A percentile compares a stretch with the other conserved stretches of the same genome.
Evolutionary conservation across 805 yeast genomes (phyloP).

Genomic region (Middelhovenomyces tepae): DNA sequence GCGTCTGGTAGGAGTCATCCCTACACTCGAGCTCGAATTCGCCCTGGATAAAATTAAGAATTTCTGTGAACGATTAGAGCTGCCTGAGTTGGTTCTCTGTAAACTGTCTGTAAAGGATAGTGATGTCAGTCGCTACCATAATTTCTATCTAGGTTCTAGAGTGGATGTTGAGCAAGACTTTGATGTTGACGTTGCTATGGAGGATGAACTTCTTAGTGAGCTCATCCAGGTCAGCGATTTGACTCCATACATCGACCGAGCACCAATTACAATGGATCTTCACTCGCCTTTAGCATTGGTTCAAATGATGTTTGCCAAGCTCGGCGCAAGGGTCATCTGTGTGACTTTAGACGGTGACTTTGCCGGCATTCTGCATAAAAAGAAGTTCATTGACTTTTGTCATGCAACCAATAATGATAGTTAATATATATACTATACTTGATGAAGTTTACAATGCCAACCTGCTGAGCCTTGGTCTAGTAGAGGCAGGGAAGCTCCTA

Average conservation of each 20-base stretch:
- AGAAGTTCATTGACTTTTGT: constrained; percentile 41
- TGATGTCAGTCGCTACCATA: constrained; percentile 16
- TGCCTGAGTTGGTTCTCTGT: constrained; percentile 17
- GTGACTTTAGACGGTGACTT: constrained; percentile 39
- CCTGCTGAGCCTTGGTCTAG: too few relatives aligned
- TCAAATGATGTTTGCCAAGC: constrained; percentile 41
- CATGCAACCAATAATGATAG: too few relatives aligned
- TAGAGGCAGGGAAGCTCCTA: constrained; percentile 90
- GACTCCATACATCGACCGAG: constrained; percentile 34
- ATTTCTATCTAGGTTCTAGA: constrained; percentile 11
- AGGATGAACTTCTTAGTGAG: constrained; percentile 1
- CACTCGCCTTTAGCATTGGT: constrained; percentile 43
- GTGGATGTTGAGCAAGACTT: too few relatives aligned
- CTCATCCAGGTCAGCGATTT: constrained; percentile 31
- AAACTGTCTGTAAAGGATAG: constrained; percentile 17
- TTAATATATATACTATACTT: too few relatives aligned
- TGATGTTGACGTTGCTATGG: not conserved
- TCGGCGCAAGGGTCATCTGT: constrained; percentile 43
- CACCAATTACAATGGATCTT: constrained; percentile 41
- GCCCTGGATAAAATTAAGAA: constrained; percentile 39
- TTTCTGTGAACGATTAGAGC: constrained; percentile 14
- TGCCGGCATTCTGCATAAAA: constrained; percentile 46
- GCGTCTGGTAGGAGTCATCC: constrained; percentile 37
- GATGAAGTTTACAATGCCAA: too few relatives aligned
- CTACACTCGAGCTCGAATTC: constrained; percentile 44